Base-by-base conservation (phyloP, 2,329 filamentous ascomycete genomes). In the Metarhizium robertsii region DNA sequence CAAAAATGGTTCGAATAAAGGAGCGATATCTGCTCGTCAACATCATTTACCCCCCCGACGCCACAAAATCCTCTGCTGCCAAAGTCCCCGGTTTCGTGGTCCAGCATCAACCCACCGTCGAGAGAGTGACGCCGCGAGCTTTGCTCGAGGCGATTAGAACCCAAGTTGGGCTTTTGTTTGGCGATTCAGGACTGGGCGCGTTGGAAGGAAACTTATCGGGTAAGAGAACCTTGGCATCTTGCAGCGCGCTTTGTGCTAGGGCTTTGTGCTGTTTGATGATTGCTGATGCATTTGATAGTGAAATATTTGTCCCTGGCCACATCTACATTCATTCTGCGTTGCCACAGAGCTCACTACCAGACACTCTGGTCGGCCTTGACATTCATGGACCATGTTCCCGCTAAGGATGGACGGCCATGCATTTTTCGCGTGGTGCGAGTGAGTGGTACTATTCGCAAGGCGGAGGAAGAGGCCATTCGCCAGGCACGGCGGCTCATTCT, bases 11-110 rank as follows among this genome's bases (percentile, higher is more conserved):
- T 58, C 90, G 94, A 67, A 83, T 97, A 62, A 99, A 99, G 73
- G 88, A 96, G 71, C 86, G 94, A 65, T 99, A 99, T 70, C 81
- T 99, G 18, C 84, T 97, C n/a, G 83, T 97, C 59, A 90, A 95
- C 68, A 91, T 97, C 61, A 79, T 97, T 50, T 96, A 96, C 65
- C 90, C 92, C 0, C 79, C 84, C 6, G 74, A 81, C 13, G 60
- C 75, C 10, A 60, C 65, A 10, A 65, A 64, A 58, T 58, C 66
- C 50, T 61, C 63, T 58, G 70, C 69, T 56, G 52, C 67, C 38
- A 69, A 72, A 62, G 62, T 79, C 65, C 70, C 87, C 67, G 70
- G 82, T 74, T 77, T 88, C 56, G 74, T 97, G 32, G 77, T 85
- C 54, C 86, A 95, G 71, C 87, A 92, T 68, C 84, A 86, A 52